These are phyloP conservation scores for Backusella morwellensis DNA, from an alignment of 192 early-diverging fungal genomes.

Conservation along the genomic window DNA sequence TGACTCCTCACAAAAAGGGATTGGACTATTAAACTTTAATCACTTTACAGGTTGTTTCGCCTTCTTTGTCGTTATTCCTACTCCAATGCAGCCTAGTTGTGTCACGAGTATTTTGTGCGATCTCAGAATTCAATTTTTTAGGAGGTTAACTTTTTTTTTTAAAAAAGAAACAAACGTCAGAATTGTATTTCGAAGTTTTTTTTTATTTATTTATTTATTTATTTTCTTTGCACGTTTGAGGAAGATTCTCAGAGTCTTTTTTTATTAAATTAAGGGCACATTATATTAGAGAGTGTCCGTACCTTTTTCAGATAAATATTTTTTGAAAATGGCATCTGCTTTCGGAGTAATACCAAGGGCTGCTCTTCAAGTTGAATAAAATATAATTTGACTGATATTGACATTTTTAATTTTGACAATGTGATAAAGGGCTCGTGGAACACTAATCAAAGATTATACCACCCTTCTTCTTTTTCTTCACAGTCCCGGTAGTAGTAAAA, in stretches of 20 bases:
- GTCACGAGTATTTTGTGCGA: background rate
- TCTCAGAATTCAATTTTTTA: conserved; percentile 1
- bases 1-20: background rate
- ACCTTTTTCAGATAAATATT: conserved; percentile 71
- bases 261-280: conserved; percentile 1
- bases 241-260: background rate
- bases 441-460: conserved; percentile 6
- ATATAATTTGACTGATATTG: conserved; percentile 78
- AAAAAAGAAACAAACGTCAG: background rate
- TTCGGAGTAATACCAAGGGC: conserved; percentile 65
- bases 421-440: conserved; percentile 73
- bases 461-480: background rate
- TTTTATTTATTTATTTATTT: background rate
- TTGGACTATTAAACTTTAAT: background rate
- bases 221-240: background rate
- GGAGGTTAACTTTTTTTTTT: background rate
- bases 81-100: background rate
- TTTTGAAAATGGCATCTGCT: conserved; percentile 54
- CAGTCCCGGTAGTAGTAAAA: background rate
- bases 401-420: conserved; percentile 83
- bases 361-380: conserved; percentile 83
- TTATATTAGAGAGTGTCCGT: conserved; percentile 32
- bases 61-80: background rate
- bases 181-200: background rate
- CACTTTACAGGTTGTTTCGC: background rate